Percentiles rank a stretch among this genome's conserved stretches.
These are phyloP conservation scores for Gloeopeniophorella convolvens DNA, from an alignment of 768 basidiomycete species.

Conservation along the genomic window DNA sequence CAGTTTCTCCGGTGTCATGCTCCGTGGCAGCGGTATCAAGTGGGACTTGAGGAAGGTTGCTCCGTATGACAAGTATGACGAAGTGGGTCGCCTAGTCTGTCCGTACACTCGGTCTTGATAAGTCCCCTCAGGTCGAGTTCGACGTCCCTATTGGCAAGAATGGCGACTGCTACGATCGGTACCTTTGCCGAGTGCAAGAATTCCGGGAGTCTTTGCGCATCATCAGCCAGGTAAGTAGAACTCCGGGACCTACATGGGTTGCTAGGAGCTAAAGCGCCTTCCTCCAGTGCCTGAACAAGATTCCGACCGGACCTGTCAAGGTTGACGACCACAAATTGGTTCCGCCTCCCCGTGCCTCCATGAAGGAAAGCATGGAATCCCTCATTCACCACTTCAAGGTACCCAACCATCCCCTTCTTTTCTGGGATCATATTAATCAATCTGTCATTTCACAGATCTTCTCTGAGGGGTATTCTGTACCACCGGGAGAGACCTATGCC, in stretches of 20 bases:
- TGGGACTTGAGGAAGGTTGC: slow-evolving; percentile 92
- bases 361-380: slow-evolving; percentile 99
- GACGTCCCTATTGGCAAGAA: slow-evolving; percentile 95
- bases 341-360: slow-evolving; percentile 91
- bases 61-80: slow-evolving; percentile 95
- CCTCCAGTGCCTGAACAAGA: slow-evolving; percentile 88
- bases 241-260: not conserved
- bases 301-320: slow-evolving; percentile 86
- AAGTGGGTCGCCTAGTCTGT: slow-evolving; percentile 40
- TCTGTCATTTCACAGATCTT: slow-evolving; percentile 54
- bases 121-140: slow-evolving; percentile 70
- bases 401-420: slow-evolving; percentile 3
- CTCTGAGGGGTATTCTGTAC: slow-evolving; percentile 95
- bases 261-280: not conserved
- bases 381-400: slow-evolving; percentile 99
- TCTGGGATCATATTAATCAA: not conserved
- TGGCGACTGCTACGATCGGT: slow-evolving; percentile 97
- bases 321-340: slow-evolving; percentile 97
- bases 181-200: slow-evolving; percentile 96
- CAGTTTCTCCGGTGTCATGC: slow-evolving; percentile 94
- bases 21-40: slow-evolving; percentile 85
- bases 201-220: slow-evolving; percentile 93
- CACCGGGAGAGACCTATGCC: slow-evolving; percentile 91
- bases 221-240: slow-evolving; percentile 55
- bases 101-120: not conserved